phyloP scores from a whole-genome alignment of 441 rosid species.

The Gossypium schwendimanii region DNA sequence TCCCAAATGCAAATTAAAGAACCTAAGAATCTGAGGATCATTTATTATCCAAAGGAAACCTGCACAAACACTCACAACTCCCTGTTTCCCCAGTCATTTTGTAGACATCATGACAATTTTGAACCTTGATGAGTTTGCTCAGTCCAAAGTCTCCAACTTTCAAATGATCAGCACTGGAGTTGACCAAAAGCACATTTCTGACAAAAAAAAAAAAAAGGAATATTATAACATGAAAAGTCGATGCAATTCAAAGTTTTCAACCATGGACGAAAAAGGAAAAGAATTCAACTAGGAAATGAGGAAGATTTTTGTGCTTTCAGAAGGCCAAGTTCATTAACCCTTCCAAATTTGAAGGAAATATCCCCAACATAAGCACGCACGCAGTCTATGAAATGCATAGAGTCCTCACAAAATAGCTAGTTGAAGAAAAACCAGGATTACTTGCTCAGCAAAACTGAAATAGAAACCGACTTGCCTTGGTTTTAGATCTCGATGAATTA shows the following conservation, averaged over 20 bases:
- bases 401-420: background rate
- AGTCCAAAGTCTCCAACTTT: slow-evolving; percentile 99
- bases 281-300: background rate
- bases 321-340: slow-evolving; percentile 3
- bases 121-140: slow-evolving; percentile 95
- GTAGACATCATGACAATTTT: slow-evolving; percentile 94
- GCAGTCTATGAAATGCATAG: background rate
- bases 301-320: background rate
- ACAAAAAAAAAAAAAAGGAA: background rate
- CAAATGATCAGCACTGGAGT: slow-evolving; percentile 86
- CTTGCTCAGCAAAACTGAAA: slow-evolving; percentile 5
- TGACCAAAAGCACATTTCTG: slow-evolving; percentile 97
- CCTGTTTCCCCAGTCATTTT: slow-evolving; percentile 99
- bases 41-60: slow-evolving; percentile 10
- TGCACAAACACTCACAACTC: slow-evolving; percentile 67
- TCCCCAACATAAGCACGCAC: background rate
- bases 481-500: slow-evolving; percentile 87
- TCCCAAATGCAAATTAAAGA: slow-evolving; percentile 18
- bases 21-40: slow-evolving; percentile 13
- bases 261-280: background rate
- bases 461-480: slow-evolving; percentile 53
- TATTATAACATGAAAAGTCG: slow-evolving; percentile 7
- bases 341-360: background rate
- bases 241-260: slow-evolving; percentile 9
- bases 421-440: background rate